A percentile compares a stretch with the other conserved stretches of the same genome.
Evolutionary conservation across 805 yeast genomes (phyloP).

Genomic region (Clavispora carvajalis): DNA sequence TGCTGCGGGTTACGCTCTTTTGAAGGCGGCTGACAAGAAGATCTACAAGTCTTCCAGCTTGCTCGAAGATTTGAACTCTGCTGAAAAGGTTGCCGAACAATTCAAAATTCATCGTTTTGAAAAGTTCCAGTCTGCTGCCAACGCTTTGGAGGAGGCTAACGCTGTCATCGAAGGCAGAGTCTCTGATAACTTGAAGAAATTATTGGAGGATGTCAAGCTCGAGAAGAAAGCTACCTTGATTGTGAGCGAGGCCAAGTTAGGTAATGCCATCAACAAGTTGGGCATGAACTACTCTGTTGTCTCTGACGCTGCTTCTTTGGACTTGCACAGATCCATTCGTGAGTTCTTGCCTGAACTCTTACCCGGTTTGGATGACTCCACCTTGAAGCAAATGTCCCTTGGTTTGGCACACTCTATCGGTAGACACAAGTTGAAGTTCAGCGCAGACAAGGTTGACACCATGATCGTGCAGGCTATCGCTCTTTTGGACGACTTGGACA

Average conservation of each 20-base stretch:
- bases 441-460: constrained; percentile 97
- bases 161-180: constrained; percentile 92
- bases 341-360: constrained; percentile 89
- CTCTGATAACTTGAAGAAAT: constrained; percentile 69
- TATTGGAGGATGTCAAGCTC: constrained; percentile 69
- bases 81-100: constrained; percentile 82
- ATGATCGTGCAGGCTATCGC: constrained; percentile 99
- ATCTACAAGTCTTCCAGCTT: constrained; percentile 78
- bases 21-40: constrained; percentile 97
- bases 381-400: constrained; percentile 88
- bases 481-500: constrained; percentile 90
- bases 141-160: constrained; percentile 92
- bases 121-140: constrained; percentile 90
- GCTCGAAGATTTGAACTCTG: constrained; percentile 69
- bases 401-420: constrained; percentile 99
- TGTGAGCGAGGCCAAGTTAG: constrained; percentile 93
- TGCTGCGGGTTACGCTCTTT: constrained; percentile 96
- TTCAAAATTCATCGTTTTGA: constrained; percentile 95
- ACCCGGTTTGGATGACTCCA: constrained; percentile 86
- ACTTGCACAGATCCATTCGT: constrained; percentile 91
- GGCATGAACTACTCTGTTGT: constrained; percentile 84
- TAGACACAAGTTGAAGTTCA: constrained; percentile 94
- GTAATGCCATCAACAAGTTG: constrained; percentile 92
- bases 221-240: constrained; percentile 83
- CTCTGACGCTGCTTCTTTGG: constrained; percentile 92